These are phyloP conservation scores for Aethionema arabicum DNA, from an alignment of 345 rosid genomes.

Conservation along the genomic window DNA sequence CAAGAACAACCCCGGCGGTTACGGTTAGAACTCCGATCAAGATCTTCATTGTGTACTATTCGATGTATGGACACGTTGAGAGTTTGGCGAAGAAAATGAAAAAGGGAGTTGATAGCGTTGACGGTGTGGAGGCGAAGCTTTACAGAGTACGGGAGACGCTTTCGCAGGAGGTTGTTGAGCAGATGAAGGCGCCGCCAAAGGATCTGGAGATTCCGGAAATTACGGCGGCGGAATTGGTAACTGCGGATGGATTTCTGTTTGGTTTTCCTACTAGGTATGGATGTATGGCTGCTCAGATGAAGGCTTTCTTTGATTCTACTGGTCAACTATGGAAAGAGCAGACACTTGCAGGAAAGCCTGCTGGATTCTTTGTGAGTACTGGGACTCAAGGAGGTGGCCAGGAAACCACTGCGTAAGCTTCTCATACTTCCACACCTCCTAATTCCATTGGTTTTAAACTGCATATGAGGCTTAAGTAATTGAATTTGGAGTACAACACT, in stretches of 20 bases:
- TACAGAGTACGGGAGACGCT: constrained; percentile 68
- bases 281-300: constrained; percentile 83
- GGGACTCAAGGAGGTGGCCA: constrained; percentile 94
- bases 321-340: constrained; percentile 63
- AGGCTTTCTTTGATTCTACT: constrained; percentile 70
- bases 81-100: constrained; percentile 65
- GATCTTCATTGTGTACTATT: constrained; percentile 57
- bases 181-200: constrained; percentile 57
- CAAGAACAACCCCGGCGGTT: constrained; percentile 20
- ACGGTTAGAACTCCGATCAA: constrained; percentile 35
- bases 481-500: constrained; percentile 1
- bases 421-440: background rate
- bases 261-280: constrained; percentile 87
- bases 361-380: constrained; percentile 79
- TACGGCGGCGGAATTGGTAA: constrained; percentile 48
- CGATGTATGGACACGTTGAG: constrained; percentile 83
- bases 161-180: constrained; percentile 47
- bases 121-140: constrained; percentile 56
- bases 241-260: constrained; percentile 62
- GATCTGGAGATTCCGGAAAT: constrained; percentile 53
- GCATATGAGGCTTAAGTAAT: background rate
- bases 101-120: constrained; percentile 58
- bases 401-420: constrained; percentile 79
- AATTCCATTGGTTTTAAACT: background rate
- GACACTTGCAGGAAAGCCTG: constrained; percentile 79